phyloP scores from a whole-genome alignment of 257 asterid species.

The Agastache rugosa region DNA sequence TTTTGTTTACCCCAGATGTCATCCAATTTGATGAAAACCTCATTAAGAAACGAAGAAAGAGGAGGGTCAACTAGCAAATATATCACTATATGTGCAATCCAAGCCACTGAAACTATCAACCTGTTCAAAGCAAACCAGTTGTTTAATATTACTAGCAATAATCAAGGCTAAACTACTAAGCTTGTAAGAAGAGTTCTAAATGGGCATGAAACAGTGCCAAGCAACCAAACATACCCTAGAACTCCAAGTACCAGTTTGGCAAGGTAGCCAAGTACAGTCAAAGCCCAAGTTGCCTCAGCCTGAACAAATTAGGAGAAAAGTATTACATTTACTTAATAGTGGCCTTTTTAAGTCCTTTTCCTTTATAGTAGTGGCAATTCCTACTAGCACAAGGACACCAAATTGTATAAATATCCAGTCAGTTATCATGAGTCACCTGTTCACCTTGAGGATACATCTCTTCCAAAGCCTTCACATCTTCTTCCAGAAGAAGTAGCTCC shows the following conservation, averaged over 20 bases:
- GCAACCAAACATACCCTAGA: slow-evolving; percentile 63
- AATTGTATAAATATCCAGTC: not conserved
- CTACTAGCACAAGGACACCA: not conserved
- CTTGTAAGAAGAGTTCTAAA: slow-evolving; percentile 3
- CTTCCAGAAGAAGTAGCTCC: slow-evolving; percentile 93
- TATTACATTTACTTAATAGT: slow-evolving; percentile 3
- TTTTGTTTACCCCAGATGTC: slow-evolving; percentile 75
- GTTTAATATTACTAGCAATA: slow-evolving; percentile 20
- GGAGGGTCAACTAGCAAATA: slow-evolving; percentile 89
- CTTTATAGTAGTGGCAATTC: not conserved
- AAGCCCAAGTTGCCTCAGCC: slow-evolving; percentile 95
- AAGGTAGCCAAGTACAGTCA: slow-evolving; percentile 90
- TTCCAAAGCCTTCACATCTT: slow-evolving; percentile 85
- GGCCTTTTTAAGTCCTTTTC: not conserved
- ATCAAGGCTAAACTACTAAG: slow-evolving; percentile 22
- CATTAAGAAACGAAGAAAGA: slow-evolving; percentile 79
- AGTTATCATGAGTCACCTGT: slow-evolving; percentile 62
- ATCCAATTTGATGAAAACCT: slow-evolving; percentile 86
- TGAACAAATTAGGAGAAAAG: slow-evolving; percentile 41
- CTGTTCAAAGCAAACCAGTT: slow-evolving; percentile 51
- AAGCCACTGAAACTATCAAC: slow-evolving; percentile 88
- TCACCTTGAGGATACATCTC: slow-evolving; percentile 99
- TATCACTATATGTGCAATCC: slow-evolving; percentile 89
- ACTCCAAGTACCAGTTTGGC: slow-evolving; percentile 83
- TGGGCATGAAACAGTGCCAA: not conserved